Conservation (phyloP, 2,329 filamentous ascomycete species). For the Colletotrichum gloeosporioides region DNA sequence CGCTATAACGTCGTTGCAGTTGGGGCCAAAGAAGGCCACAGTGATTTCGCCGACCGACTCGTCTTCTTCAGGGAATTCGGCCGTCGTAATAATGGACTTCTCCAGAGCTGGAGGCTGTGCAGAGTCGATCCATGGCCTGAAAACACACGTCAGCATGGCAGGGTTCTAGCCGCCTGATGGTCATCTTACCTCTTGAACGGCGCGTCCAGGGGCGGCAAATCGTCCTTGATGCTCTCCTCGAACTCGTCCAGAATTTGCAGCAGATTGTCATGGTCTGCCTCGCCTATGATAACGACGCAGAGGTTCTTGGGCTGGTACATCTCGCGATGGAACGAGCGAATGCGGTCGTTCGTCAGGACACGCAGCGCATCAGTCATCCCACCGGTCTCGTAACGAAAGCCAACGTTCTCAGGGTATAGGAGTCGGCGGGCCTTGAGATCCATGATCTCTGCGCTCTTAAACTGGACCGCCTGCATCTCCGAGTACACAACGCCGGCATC, state of each 20-base stretch:
- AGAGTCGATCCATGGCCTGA: slow-evolving; percentile 86
- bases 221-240: slow-evolving; percentile 82
- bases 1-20: slow-evolving; percentile 72
- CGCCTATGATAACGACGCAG: slow-evolving; percentile 89
- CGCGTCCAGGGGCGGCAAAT: slow-evolving; percentile 76
- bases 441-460: slow-evolving; percentile 84
- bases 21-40: slow-evolving; percentile 86
- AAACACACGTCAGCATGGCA: not conserved
- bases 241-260: slow-evolving; percentile 85
- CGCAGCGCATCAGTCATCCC: slow-evolving; percentile 94
- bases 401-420: slow-evolving; percentile 86
- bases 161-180: not conserved
- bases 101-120: slow-evolving; percentile 75
- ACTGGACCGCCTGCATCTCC: slow-evolving; percentile 97
- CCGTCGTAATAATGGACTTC: slow-evolving; percentile 75
- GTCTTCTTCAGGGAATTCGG: slow-evolving; percentile 96
- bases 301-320: slow-evolving; percentile 99
- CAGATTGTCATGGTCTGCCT: slow-evolving; percentile 83
- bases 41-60: slow-evolving; percentile 90
- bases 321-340: slow-evolving; percentile 90
- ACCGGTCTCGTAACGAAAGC: slow-evolving; percentile 97
- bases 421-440: slow-evolving; percentile 80
- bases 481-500: slow-evolving; percentile 98
- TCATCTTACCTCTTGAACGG: slow-evolving; percentile 70
- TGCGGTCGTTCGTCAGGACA: slow-evolving; percentile 84